Evolutionary conservation across 805 yeast genomes (phyloP), one percentile per base, ranked within the genome.

Genomic region (Metschnikowia kunwiensis): DNA sequence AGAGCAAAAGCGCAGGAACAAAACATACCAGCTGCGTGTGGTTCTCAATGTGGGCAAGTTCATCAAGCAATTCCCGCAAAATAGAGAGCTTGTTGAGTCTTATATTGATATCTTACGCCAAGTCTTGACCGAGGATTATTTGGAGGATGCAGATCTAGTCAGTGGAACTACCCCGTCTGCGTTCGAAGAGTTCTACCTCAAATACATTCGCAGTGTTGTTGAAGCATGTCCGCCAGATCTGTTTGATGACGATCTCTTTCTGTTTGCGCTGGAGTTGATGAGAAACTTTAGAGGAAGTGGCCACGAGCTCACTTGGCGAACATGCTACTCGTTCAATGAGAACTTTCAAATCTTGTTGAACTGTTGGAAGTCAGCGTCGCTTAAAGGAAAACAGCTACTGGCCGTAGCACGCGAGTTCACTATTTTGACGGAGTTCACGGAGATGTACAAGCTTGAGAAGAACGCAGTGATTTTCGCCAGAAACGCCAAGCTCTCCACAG

Each of bases 1-100:
- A 1, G 97, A 89, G 54, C 75, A 83, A 1, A 74, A 74, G 39
- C 68, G 94, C 45, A 74, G 76, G 27, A 86, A 86, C 51, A 73
- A 70, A 47, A 72, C 57, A 0, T 88, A 89, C 57, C 82, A 78
- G 34, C 67, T 64, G 32, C 68, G 72, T 13, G 75, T 82, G 1
- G 56, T 85, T 9, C 65, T 71, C 17, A 56, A 72, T 1, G 63
- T 78, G 24, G 83, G 86, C 2, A 60, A 55, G 12, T 86, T 71
- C 46, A 47, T 78, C 3, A 57, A 59, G 17, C 50, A 41, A 3
- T 73, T 65, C 38, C 58, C 60, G 11, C 42, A 42, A 6, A 61
- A 66, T 30, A 61, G 55, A 1, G 64, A 63, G 8, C 49, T 72
- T 20, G 55, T 64, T 15, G 62, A 55, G 2, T 55, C 58, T 1